Base-by-base conservation (phyloP, 371 early-diverging fungal species). In the Phascolomyces articulosus region DNA sequence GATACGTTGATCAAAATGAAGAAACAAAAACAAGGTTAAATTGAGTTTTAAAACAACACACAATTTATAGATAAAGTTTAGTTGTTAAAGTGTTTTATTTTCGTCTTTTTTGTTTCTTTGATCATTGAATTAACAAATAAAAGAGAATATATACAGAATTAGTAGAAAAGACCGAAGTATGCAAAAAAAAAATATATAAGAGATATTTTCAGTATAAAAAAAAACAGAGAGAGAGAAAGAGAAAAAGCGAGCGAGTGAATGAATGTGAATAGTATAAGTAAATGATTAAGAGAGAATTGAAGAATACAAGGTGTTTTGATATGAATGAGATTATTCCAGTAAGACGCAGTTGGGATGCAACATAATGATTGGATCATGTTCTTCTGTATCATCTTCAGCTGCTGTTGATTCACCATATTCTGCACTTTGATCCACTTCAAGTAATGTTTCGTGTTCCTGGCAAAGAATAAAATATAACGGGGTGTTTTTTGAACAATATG, bases 341-440 rank as follows among this genome's bases (percentile, higher is more conserved):
- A 72, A 51, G 13, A 71, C 79, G 71, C 79, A 88, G 75, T 87
- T 87, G 59, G 88, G 87, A 69, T 89, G 87, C 57, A 89, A 83
- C 79, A 86, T 83, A 63, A 88, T 76, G 29, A 85, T 68, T 23
- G 85, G 84, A 62, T 76, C 75, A 55, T 64, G 67, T 40, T 68
- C 68, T 16, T 38, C 61, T 38, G 41, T 75, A 34, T 62, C 60
- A 2, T 40, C 66, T 56, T 64, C 72, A 51, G 21, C 23, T 7
- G 51, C 4, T 10, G 21, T 13, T 24, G 8, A 8, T 20, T 4
- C 15, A 24, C 26, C 51, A 31, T 60, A 61, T 26, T 66, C 56
- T 27, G 53, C 62, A 34, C 58, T 54, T 63, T 77, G 74, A 62
- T 74, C 65, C 58, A 89, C 67, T 15, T 79, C 85, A 48, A 89